Base-by-base conservation (phyloP, 176 grass and related monocot species). In the Melocanna baccifera region DNA sequence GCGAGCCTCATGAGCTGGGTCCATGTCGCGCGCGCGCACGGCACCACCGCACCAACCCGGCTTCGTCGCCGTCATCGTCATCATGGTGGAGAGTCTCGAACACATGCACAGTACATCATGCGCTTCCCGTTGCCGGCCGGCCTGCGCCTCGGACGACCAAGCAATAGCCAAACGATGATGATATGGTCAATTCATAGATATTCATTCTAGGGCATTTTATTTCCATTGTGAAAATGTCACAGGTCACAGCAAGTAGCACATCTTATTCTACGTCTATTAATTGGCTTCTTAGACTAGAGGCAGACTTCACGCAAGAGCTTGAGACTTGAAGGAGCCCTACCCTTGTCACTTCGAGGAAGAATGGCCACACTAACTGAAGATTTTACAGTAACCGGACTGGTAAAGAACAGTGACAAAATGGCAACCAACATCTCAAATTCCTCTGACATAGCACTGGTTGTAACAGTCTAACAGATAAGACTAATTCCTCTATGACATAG, bases 381-480 rank as follows among this genome's bases (percentile, higher is more conserved):
- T 79, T 16, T 41, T n/a, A 67, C 68, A 74, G 80, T 79, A 30
- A 62, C n/a, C 23, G 42, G 42, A 36, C 20, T 88, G 73, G 86
- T 71, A 26, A 20, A 9, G 51, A 20, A 47, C 72, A 80, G 16
- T 45, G 29, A 34, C 39, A 29, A 80, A 84, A 69, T 89, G 48
- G 76, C 29, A 88, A 83, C 78, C 77, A 70, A 85, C 75, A 86
- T 85, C 69, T 90, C 76, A 67, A 85, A 46, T 86, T 83, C 43
- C 39, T 77, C 84, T 78, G 57, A 48, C 34, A 83, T 72, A 55
- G 25, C 47, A 30, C 43, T 50, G 0, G 51, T 26, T 23, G 64
- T 39, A 32, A 68, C 77, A 64, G 42, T 23, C 52, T 39, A 32
- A 68, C 77, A 64, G 42, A 77, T 46, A 77, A 65, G 56, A 43